Percentiles rank a stretch among this genome's conserved stretches.
Evolutionary conservation across 83 land plant species (phyloP).

Genomic region (Isoetes engelmannii): DNA sequence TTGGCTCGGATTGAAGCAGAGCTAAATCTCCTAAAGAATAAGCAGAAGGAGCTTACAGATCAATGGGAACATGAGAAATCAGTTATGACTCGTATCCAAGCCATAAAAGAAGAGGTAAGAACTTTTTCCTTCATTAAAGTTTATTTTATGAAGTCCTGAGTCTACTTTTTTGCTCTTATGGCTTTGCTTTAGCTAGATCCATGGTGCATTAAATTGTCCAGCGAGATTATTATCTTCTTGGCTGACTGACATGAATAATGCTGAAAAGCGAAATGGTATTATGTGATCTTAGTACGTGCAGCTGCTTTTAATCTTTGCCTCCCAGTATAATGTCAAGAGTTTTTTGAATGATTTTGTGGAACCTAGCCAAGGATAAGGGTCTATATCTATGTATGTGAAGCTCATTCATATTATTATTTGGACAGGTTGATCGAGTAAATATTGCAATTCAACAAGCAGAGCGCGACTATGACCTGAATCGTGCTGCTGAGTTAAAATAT

Average conservation of each 20-base stretch:
- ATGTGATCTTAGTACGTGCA: no score
- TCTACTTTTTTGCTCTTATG: background rate
- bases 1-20: constrained; percentile 73
- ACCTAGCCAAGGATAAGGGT: no score
- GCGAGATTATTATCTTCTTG: no score
- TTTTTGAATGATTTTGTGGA: no score
- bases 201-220: no score
- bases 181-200: no score
- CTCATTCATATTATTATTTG: no score
- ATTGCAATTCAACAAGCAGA: constrained; percentile 97
- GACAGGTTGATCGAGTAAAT: constrained; percentile 89
- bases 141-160: background rate
- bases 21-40: constrained; percentile 54
- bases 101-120: constrained; percentile 92
- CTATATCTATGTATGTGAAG: no score
- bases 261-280: no score
- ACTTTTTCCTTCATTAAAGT: background rate
- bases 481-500: constrained; percentile 95
- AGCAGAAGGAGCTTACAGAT: constrained; percentile 67
- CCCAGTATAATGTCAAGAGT: no score
- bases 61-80: constrained; percentile 99
- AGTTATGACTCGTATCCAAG: constrained; percentile 88
- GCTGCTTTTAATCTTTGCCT: no score
- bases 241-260: no score
- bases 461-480: constrained; percentile 92